Conservation (phyloP, 192 early-diverging fungal genomes). For the Coemansia sp. region DNA sequence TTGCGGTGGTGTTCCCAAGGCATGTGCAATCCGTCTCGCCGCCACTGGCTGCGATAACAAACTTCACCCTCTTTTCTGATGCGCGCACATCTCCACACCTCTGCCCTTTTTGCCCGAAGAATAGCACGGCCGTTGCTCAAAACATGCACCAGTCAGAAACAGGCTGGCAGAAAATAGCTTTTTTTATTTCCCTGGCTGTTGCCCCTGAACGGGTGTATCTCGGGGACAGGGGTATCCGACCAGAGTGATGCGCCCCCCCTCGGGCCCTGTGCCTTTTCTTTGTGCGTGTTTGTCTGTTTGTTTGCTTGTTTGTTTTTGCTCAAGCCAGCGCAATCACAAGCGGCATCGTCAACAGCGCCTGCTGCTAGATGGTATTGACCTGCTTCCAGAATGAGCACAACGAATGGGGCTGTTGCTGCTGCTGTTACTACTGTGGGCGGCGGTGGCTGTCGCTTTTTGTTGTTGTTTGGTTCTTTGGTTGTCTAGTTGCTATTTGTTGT, state of each 20-base stretch:
- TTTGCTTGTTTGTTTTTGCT: neutral
- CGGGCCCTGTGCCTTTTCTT: neutral
- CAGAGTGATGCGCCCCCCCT: neutral
- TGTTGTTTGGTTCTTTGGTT: neutral
- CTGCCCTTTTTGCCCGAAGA: conserved; percentile 3
- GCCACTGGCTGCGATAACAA: neutral
- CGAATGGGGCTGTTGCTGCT: neutral
- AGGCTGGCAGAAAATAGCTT: conserved; percentile 2
- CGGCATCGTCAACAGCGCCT: neutral
- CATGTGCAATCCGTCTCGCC: conserved; percentile 6
- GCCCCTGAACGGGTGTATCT: neutral
- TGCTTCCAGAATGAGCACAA: neutral
- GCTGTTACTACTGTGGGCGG: neutral
- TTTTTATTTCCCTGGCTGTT: neutral
- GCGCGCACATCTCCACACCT: neutral
- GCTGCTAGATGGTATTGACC: neutral
- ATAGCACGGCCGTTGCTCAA: conserved; percentile 4
- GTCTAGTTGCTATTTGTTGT: neutral
- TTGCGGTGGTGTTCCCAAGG: neutral
- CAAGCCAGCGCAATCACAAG: neutral
- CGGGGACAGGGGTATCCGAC: neutral
- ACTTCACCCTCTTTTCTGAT: neutral
- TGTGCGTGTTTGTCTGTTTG: neutral
- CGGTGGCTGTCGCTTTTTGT: neutral
- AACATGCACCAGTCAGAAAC: neutral